Percentiles rank a stretch among this genome's conserved stretches.
phyloP scores from a whole-genome alignment of 164 flowering plant species.

The Tinospora cordifolia region DNA sequence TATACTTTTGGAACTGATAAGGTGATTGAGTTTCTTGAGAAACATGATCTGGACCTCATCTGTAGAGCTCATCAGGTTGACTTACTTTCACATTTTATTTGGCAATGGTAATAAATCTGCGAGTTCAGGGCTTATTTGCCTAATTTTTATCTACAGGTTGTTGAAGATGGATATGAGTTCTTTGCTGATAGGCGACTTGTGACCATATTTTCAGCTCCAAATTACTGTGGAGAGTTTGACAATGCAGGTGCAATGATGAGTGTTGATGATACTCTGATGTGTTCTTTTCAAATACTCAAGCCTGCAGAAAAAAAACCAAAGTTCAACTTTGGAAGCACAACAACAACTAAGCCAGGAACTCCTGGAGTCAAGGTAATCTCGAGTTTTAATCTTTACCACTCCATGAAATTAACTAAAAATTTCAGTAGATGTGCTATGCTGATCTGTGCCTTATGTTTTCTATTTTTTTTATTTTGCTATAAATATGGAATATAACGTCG shows the following conservation, averaged over 20 bases:
- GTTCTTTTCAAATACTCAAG: constrained; percentile 67
- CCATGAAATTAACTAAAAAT: no score
- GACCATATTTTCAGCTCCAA: constrained; percentile 85
- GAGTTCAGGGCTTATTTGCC: neutral
- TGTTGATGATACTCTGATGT: constrained; percentile 79
- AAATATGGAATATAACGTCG: no score
- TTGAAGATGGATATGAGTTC: constrained; percentile 38
- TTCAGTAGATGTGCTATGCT: no score
- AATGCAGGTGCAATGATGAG: constrained; percentile 96
- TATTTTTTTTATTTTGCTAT: no score
- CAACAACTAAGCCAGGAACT: constrained; percentile 44
- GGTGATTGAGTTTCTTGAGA: constrained; percentile 40
- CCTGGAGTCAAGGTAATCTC: constrained; percentile 30
- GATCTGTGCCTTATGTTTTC: no score
- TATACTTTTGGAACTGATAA: constrained; percentile 48
- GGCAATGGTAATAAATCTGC: neutral
- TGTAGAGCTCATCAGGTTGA: constrained; percentile 63
- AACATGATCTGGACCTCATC: constrained; percentile 49
- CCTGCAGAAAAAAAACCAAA: constrained; percentile 54
- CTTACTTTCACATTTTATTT: neutral
- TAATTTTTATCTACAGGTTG: constrained; percentile 22
- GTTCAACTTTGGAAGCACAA: constrained; percentile 38
- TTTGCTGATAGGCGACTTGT: constrained; percentile 68
- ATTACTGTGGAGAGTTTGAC: constrained; percentile 83
- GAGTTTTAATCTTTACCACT: neutral